phyloP scores from a whole-genome alignment of 2,329 filamentous ascomycete species.

The Aspergillus arachidicola region DNA sequence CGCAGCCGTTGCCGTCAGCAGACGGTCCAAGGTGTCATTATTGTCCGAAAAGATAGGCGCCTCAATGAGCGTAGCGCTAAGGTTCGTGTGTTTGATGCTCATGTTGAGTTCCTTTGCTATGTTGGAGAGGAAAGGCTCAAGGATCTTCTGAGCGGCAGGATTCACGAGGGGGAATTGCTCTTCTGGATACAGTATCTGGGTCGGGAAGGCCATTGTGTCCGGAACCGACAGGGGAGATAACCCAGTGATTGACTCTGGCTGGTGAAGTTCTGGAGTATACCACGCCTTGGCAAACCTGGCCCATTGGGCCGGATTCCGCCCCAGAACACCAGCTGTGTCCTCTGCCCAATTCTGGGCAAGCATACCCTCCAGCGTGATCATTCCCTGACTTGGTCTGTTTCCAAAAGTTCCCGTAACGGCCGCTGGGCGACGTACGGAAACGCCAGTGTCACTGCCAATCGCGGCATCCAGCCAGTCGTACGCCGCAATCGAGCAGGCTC shows the following conservation, averaged over 20 bases:
- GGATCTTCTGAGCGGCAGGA: slow-evolving; percentile 20
- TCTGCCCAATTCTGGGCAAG: slow-evolving; percentile 44
- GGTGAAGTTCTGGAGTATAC: slow-evolving; percentile 12
- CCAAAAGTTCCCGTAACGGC: slow-evolving; percentile 49
- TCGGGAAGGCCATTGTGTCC: slow-evolving; percentile 14
- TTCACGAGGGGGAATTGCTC: slow-evolving; percentile 25
- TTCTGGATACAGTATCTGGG: slow-evolving; percentile 19
- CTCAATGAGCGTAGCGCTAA: slow-evolving; percentile 10
- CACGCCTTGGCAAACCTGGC: slow-evolving; percentile 14
- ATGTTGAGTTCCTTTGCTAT: slow-evolving; percentile 26
- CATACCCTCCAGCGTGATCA: slow-evolving; percentile 46
- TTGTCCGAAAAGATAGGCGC: slow-evolving; percentile 10
- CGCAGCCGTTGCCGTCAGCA: slow-evolving; percentile 3
- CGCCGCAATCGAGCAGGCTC: slow-evolving; percentile 36
- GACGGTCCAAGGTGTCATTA: slow-evolving; percentile 5
- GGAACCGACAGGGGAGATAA: slow-evolving; percentile 6
- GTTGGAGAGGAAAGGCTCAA: slow-evolving; percentile 10
- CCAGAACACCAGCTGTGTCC: slow-evolving; percentile 50
- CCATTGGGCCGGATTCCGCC: slow-evolving; percentile 29
- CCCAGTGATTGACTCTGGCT: slow-evolving; percentile 8
- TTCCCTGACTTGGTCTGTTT: slow-evolving; percentile 47
- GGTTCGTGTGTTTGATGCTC: slow-evolving; percentile 28
- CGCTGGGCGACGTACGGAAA: slow-evolving; percentile 52
- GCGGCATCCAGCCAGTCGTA: slow-evolving; percentile 47
- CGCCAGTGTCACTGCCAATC: slow-evolving; percentile 48